Evolutionary conservation across 75 land plant species (phyloP).

Genomic region (Cryptomeria japonica): DNA sequence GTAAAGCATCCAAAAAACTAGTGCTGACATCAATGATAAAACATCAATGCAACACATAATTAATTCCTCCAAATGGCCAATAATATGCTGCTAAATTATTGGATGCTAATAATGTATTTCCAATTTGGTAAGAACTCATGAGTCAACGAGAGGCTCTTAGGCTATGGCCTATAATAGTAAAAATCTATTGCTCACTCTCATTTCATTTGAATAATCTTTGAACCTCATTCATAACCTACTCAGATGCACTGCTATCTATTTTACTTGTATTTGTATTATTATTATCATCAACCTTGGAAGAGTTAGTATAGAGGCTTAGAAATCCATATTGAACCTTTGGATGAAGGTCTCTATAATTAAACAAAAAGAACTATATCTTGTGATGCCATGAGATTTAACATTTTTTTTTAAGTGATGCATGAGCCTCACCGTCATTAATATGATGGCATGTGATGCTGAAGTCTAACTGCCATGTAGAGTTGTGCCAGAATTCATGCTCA

Average conservation of each 20-base stretch:
- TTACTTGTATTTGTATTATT: background rate
- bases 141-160: conserved; percentile 47
- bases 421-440: too few relatives aligned
- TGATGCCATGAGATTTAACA: background rate
- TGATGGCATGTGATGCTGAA: too few relatives aligned
- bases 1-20: too few relatives aligned
- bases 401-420: too few relatives aligned
- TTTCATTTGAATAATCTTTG: conserved; percentile 23
- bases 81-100: too few relatives aligned
- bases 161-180: conserved; percentile 68
- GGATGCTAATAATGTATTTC: background rate
- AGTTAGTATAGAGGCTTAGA: conserved; percentile 37
- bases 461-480: too few relatives aligned
- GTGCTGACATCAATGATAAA: too few relatives aligned
- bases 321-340: conserved; percentile 36
- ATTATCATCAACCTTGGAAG: conserved; percentile 2
- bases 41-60: too few relatives aligned
- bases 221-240: conserved; percentile 33
- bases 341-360: too few relatives aligned
- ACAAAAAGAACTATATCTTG: background rate
- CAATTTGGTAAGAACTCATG: conserved; percentile 15
- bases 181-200: conserved; percentile 38
- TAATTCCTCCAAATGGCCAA: too few relatives aligned
- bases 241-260: conserved; percentile 22
- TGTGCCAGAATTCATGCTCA: too few relatives aligned